Conservation (phyloP, 495 filamentous ascomycete genomes). For the Pyrenopolyporus hunteri region DNA sequence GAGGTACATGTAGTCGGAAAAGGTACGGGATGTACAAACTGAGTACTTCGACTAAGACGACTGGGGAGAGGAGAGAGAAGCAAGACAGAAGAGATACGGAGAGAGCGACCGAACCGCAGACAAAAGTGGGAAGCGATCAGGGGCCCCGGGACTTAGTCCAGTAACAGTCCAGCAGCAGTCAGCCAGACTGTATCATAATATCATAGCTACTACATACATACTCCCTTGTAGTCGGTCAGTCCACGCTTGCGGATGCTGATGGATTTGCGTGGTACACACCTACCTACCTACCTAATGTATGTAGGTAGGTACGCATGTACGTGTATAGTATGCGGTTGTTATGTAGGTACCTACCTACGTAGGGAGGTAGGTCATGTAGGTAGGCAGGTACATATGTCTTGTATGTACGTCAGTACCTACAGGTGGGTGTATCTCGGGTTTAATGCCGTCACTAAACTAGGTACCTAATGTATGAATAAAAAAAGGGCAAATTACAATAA, state of each 20-base stretch:
- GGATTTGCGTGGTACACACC: neutral
- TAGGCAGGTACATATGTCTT: neutral
- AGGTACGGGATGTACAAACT: no score
- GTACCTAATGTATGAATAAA: neutral
- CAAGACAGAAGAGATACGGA: neutral
- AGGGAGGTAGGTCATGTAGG: neutral
- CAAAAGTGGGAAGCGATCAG: constrained; percentile 35
- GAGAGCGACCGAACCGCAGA: constrained; percentile 23
- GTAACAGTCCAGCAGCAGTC: constrained; percentile 12
- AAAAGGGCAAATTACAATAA: constrained; percentile 7
- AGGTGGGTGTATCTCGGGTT: constrained; percentile 17
- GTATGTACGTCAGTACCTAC: neutral
- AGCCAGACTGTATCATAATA: constrained; percentile 15
- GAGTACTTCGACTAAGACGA: no score
- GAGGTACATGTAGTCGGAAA: neutral
- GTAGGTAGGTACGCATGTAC: neutral
- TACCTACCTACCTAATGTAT: neutral
- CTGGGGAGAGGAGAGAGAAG: no score
- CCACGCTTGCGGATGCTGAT: constrained; percentile 27
- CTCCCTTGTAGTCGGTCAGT: constrained; percentile 16
- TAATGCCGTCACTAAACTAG: neutral
- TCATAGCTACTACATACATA: neutral
- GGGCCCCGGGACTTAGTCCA: constrained; percentile 19
- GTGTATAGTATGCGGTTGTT: neutral
- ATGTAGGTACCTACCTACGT: neutral